Conservation (phyloP, 306 rosid species). For the Senna tora region DNA sequence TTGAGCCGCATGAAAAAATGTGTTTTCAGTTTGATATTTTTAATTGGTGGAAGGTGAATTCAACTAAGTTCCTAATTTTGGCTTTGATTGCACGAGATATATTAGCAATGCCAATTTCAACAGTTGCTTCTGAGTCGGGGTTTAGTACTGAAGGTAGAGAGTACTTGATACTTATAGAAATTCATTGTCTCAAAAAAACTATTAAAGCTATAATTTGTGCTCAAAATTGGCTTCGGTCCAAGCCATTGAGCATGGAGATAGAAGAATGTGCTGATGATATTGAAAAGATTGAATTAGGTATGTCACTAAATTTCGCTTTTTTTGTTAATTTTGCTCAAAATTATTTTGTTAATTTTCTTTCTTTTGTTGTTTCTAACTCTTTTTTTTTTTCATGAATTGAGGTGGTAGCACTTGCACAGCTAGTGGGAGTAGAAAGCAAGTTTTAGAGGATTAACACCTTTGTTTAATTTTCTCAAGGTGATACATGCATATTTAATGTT, state of each 20-base stretch:
- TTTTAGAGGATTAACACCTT: no score
- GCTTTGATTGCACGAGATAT: background rate
- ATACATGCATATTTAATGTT: no score
- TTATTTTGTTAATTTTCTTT: no score
- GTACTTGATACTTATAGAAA: background rate
- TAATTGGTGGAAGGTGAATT: background rate
- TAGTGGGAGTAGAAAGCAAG: no score
- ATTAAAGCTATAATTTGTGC: background rate
- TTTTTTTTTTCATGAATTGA: no score
- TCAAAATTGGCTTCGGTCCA: background rate
- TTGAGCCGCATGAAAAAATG: no score
- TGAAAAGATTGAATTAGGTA: background rate
- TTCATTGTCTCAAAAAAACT: background rate
- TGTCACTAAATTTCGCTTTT: no score
- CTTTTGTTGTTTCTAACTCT: no score
- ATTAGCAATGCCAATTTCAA: background rate
- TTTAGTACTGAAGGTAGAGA: background rate
- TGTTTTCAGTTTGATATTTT: no score
- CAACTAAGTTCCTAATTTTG: background rate
- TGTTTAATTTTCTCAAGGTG: no score
- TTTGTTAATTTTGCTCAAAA: no score
- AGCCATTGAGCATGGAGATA: background rate
- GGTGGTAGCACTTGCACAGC: no score
- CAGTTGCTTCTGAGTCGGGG: background rate
- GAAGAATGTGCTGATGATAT: background rate